Conservation (phyloP, 768 basidiomycete genomes). For the Phaffia tasmanica region DNA sequence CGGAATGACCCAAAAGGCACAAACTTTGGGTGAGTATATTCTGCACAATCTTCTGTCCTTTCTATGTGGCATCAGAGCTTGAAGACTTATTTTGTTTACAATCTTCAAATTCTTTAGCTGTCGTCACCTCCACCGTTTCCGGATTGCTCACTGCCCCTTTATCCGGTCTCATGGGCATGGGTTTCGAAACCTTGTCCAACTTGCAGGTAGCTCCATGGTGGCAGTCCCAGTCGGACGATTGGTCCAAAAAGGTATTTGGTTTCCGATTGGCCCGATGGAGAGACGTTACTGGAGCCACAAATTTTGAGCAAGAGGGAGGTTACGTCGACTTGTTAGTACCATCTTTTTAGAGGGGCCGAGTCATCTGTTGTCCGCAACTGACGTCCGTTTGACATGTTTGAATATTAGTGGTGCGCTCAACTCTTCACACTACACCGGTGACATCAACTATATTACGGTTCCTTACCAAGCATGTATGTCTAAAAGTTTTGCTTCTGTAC, state of each 20-base stretch:
- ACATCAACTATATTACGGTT: constrained; percentile 60
- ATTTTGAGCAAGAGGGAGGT: constrained; percentile 38
- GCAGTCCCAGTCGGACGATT: constrained; percentile 42
- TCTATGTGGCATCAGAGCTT: too few relatives aligned
- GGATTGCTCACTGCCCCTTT: constrained; percentile 58
- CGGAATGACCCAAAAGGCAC: constrained; percentile 67
- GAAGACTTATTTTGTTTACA: too few relatives aligned
- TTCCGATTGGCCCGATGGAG: constrained; percentile 27
- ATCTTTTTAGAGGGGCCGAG: neutral
- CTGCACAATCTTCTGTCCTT: constrained; percentile 5
- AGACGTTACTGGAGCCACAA: constrained; percentile 33
- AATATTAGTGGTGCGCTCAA: constrained; percentile 52
- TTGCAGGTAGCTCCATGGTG: constrained; percentile 69
- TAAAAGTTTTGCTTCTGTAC: neutral
- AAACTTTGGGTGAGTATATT: constrained; percentile 52
- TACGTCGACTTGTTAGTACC: constrained; percentile 32
- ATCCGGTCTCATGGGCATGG: constrained; percentile 82
- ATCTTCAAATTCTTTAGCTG: constrained; percentile 36
- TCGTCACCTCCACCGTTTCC: constrained; percentile 50
- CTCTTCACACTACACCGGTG: constrained; percentile 61
- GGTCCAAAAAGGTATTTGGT: constrained; percentile 14
- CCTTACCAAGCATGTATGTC: neutral
- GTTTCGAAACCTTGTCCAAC: constrained; percentile 59
- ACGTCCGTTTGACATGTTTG: neutral
- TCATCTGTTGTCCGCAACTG: neutral